Base-by-base conservation (phyloP, 164 flowering plant species). In the Piper longum region DNA sequence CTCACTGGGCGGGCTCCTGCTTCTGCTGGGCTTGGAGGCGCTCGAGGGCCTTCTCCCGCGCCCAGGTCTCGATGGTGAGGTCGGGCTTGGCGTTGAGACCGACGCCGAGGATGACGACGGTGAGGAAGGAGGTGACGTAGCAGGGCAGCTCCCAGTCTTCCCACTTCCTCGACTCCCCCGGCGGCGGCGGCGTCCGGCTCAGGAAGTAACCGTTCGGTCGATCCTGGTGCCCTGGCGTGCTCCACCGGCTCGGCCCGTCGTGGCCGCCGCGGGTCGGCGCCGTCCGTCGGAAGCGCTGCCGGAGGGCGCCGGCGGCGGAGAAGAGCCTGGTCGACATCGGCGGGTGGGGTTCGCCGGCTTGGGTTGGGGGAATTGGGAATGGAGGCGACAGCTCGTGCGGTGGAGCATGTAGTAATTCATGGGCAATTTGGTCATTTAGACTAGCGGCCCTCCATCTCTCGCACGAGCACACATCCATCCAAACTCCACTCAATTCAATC, bases 71-170 rank as follows among this genome's bases (percentile, higher is more conserved):
- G 70, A 95, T 76, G 59, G 96, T 91, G 62, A 95, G 79, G 82
- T 95, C 99, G 62, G 99, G 99, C 81, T 95, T 95, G 65, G 99
- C 99, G 61, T 79, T 84, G 69, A 95, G 95, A 16, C 99, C 97
- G 7, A 95, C 97, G 17, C 98, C 98, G 18, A 93, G 88, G 76
- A 90, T 93, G 60, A 93, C 95, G 68, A 93, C 80, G 52, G 98
- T 78, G 76, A 93, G 84, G 78, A 93, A 93, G 66, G 89, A 83
- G 64, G 98, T 93, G 75, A 90, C 41, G 82, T 95, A 95, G 82
- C 88, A 95, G 44, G 99, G 99, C 2, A 91, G 81, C 74, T 95
- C 99, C 99, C 99, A 95, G 63, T 95, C 99, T 63, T 95, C 99
- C 99, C 99, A 95, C 62, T 87, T 82, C 36, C 96, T 80, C 3